A percentile compares a stretch with the other conserved stretches of the same genome.
phyloP scores from a whole-genome alignment of 2,329 filamentous ascomycete species.

The Paecilomyces sp. region DNA sequence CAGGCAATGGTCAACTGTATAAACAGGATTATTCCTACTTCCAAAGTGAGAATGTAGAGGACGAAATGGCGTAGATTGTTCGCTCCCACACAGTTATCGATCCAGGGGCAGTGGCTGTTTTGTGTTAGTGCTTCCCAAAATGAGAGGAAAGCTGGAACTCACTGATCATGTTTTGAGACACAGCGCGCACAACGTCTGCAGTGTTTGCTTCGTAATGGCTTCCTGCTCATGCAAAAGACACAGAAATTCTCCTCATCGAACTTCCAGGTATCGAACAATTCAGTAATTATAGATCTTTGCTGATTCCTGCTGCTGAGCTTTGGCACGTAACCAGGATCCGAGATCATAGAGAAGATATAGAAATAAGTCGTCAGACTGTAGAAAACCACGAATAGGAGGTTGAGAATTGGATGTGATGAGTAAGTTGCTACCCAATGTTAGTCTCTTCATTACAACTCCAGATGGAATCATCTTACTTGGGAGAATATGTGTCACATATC shows the following conservation, averaged over 20 bases:
- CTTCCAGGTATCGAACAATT: constrained; percentile 75
- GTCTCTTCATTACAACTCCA: constrained; percentile 9
- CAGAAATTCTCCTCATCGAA: constrained; percentile 96
- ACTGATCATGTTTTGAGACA: constrained; percentile 96
- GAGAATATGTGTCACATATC: constrained; percentile 68
- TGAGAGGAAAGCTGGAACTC: constrained; percentile 34
- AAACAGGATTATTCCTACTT: constrained; percentile 65
- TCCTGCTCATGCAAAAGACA: constrained; percentile 87
- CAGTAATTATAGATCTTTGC: constrained; percentile 82
- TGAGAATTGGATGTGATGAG: constrained; percentile 62
- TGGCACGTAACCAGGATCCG: constrained; percentile 88
- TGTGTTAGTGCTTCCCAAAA: constrained; percentile 5
- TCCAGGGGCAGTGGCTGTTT: constrained; percentile 90
- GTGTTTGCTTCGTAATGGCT: constrained; percentile 89
- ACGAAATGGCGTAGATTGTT: constrained; percentile 98
- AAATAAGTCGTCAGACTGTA: constrained; percentile 71
- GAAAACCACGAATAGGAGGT: constrained; percentile 63
- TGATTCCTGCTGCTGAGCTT: constrained; percentile 84
- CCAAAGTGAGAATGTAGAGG: constrained; percentile 74
- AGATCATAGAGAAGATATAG: constrained; percentile 75
- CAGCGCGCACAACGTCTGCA: constrained; percentile 87
- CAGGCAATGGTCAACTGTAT: constrained; percentile 67
- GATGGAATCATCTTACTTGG: constrained; percentile 48
- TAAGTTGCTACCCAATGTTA: constrained; percentile 53
- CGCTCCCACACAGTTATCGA: constrained; percentile 89